Conservation (phyloP, 2,329 filamentous ascomycete species). For the Fusarium pseudoanthophilum region DNA sequence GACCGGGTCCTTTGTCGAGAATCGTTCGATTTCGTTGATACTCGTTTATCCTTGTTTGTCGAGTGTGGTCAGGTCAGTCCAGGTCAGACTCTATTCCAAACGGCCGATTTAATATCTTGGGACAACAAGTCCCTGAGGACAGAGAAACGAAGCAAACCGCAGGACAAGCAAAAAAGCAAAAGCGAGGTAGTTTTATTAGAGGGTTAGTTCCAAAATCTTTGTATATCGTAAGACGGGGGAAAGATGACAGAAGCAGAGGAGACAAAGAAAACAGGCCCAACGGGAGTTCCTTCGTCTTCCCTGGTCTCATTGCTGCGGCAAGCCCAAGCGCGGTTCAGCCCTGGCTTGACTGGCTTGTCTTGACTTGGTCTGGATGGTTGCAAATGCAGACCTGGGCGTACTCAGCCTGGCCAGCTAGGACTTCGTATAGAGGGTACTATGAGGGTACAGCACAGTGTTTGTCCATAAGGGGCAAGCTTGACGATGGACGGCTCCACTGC, state of each 20-base stretch:
- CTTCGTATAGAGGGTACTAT: constrained; percentile 19
- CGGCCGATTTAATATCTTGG: constrained; percentile 2
- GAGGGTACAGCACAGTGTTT: constrained; percentile 20
- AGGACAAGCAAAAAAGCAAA: not conserved
- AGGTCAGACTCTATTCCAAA: not conserved
- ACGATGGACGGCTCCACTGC: constrained; percentile 1
- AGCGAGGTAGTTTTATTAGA: constrained; percentile 2
- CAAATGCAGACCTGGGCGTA: constrained; percentile 27
- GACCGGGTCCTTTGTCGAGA: not conserved
- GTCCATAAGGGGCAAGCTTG: constrained; percentile 8
- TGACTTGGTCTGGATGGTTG: constrained; percentile 25
- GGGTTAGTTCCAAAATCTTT: not conserved
- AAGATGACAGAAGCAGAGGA: constrained; percentile 9
- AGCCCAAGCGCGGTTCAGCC: constrained; percentile 24
- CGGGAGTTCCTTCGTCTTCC: constrained; percentile 2
- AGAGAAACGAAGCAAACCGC: not conserved
- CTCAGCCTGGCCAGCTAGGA: constrained; percentile 31
- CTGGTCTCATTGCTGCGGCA: constrained; percentile 35
- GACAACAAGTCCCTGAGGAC: constrained; percentile 22
- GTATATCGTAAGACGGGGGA: constrained; percentile 7
- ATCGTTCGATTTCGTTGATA: constrained; percentile 6
- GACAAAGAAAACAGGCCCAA: constrained; percentile 30
- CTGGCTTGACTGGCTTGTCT: constrained; percentile 13
- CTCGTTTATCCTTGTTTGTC: not conserved
- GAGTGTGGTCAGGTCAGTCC: not conserved